A percentile compares a stretch with the other conserved stretches of the same genome.
phyloP scores from a whole-genome alignment of 495 filamentous ascomycete genomes.

The Thermochaetoides thermophila region DNA sequence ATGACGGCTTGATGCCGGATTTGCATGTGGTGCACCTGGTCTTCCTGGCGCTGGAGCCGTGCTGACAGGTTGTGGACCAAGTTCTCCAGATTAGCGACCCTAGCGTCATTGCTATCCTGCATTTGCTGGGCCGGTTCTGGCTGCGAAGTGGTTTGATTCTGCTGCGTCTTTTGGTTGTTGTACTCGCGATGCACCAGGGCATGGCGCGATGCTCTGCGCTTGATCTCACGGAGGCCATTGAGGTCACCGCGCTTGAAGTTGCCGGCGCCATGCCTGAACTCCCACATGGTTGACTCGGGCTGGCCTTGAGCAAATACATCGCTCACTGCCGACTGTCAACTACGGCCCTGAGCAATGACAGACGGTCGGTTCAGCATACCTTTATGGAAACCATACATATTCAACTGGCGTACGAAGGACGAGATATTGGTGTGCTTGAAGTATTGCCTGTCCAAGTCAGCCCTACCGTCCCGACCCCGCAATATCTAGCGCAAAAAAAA shows the following conservation, averaged over 20 bases:
- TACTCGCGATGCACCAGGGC: constrained; percentile 91
- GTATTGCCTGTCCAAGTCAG: constrained; percentile 83
- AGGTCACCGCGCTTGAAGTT: constrained; percentile 94
- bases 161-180: constrained; percentile 62
- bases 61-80: constrained; percentile 64
- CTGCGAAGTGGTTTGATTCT: constrained; percentile 69
- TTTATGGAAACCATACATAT: constrained; percentile 99
- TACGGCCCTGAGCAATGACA: neutral
- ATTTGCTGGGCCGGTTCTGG: constrained; percentile 54
- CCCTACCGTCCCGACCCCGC: constrained; percentile 9
- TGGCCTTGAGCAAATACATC: constrained; percentile 96
- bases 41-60: constrained; percentile 68
- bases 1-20: constrained; percentile 68
- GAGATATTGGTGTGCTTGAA: constrained; percentile 99
- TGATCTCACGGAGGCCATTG: constrained; percentile 85
- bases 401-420: constrained; percentile 92
- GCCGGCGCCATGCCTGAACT: constrained; percentile 97
- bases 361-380: constrained; percentile 36
- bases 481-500: neutral
- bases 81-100: constrained; percentile 66
- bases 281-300: constrained; percentile 93
- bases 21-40: constrained; percentile 61
- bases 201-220: constrained; percentile 89
- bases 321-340: constrained; percentile 48
- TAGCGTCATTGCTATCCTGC: constrained; percentile 60